phyloP scores from a whole-genome alignment of 192 early-diverging fungal species.

The Lunasporangiospora selenospora region DNA sequence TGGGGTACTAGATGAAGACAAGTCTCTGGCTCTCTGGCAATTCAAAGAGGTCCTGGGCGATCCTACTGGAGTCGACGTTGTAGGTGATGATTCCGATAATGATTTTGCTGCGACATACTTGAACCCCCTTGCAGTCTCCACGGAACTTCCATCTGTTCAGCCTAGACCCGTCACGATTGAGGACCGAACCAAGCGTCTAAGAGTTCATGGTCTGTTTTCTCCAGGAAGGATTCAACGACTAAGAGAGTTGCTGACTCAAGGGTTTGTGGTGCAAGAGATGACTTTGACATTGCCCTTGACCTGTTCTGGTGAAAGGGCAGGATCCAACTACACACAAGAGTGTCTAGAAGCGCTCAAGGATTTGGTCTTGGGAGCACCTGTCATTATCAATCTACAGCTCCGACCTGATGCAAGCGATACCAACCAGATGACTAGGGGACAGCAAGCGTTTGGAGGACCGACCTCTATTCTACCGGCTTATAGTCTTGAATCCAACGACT shows the following conservation, averaged over 20 bases:
- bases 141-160: neutral
- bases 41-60: conserved; percentile 15
- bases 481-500: no score
- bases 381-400: no score
- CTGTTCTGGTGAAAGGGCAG: neutral
- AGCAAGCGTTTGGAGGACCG: no score
- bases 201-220: neutral
- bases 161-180: conserved; percentile 8
- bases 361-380: no score
- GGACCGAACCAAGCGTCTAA: conserved; percentile 17
- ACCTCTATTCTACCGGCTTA: no score
- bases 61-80: no score
- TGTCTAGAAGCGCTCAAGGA: no score
- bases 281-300: conserved; percentile 3
- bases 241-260: neutral
- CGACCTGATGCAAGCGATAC: no score
- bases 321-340: no score
- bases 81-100: neutral
- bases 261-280: conserved; percentile 12
- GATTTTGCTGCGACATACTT: neutral
- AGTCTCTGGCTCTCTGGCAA: neutral
- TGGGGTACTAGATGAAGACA: conserved; percentile 8
- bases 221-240: neutral
- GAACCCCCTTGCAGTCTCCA: neutral
- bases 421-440: no score